Evolutionary conservation across 345 rosid genomes (phyloP), one percentile per base, ranked within the genome.

Genomic region (Acer yangbiense): DNA sequence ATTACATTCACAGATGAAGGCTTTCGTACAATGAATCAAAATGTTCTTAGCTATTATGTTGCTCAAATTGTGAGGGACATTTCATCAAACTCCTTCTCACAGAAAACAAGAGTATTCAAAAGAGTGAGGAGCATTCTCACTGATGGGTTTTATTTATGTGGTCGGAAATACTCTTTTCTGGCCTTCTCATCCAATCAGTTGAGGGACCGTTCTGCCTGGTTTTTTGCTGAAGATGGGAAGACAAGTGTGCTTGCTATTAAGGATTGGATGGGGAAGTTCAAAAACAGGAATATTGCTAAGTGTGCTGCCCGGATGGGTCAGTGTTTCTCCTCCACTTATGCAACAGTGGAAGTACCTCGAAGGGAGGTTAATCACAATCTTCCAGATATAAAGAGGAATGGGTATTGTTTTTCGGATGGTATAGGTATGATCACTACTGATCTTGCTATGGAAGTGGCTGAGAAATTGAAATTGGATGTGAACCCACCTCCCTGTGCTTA

Each of bases 241-340:
- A 83, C 77, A 57, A 82, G 74, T 46, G 98, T 89, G 74, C 23
- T 14, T 17, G 65, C 32, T 65, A 90, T 95, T 43, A 81, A 70
- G 77, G 50, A 1, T 48, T 93, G 99, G 99, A 95, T 92, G 98
- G 98, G 99, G 65, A 90, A 79, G 89, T 95, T 95, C 75, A 73
- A 3, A 7, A 76, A 87, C 75, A 83, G 18, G 78, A 93, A 90
- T 72, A 79, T 92, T 74, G 97, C 97, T 29, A 95, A 89, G 82
- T 92, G 98, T 84, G 98, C 99, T 75, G 98, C 93, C 39, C 86
- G 94, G 89, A 95, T 93, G 98, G 99, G 99, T 32, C 91, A 80
- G 69, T 95, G 98, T 85, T 95, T 93, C 85, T 95, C 99, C 43
- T 95, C 99, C n/a, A 92, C 98, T 25, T 93, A 93, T 82, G 91